Evolutionary conservation across 306 rosid species (phyloP).

Genomic region (Gillenia trifoliata): DNA sequence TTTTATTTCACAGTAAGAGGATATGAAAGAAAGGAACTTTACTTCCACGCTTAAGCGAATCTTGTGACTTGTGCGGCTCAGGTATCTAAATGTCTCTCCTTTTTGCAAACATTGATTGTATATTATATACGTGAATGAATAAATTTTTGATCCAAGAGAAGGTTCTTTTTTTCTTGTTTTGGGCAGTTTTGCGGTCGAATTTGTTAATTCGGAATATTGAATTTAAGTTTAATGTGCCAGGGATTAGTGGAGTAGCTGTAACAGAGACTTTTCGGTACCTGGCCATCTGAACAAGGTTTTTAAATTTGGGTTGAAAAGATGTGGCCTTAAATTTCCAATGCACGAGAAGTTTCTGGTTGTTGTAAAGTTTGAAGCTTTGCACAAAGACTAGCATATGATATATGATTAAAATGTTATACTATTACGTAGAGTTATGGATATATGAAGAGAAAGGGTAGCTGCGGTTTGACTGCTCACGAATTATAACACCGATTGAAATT

Average conservation of each 20-base stretch:
- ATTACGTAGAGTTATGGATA: background rate
- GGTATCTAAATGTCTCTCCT: constrained; percentile 39
- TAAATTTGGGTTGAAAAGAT: background rate
- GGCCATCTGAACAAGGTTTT: background rate
- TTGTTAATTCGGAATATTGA: background rate
- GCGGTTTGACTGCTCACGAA: too few relatives aligned
- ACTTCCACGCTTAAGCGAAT: constrained; percentile 64
- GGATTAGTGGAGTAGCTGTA: background rate
- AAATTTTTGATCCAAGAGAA: background rate
- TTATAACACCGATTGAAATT: too few relatives aligned
- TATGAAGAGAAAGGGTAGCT: too few relatives aligned
- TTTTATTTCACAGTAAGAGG: constrained; percentile 30
- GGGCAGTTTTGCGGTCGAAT: background rate
- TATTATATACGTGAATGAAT: background rate
- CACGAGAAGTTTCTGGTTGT: background rate
- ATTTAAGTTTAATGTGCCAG: background rate
- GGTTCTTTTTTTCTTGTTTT: background rate
- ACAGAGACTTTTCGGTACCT: background rate
- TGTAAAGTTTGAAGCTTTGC: background rate
- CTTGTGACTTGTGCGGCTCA: constrained; percentile 72
- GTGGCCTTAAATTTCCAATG: background rate
- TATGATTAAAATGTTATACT: background rate
- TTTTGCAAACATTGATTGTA: background rate
- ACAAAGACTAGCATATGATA: background rate
- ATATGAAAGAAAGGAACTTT: constrained; percentile 76